Percentiles rank a stretch among this genome's conserved stretches.
Conservation (phyloP, 2,329 filamentous ascomycete species). For the Sclerotinia trifoliorum region DNA sequence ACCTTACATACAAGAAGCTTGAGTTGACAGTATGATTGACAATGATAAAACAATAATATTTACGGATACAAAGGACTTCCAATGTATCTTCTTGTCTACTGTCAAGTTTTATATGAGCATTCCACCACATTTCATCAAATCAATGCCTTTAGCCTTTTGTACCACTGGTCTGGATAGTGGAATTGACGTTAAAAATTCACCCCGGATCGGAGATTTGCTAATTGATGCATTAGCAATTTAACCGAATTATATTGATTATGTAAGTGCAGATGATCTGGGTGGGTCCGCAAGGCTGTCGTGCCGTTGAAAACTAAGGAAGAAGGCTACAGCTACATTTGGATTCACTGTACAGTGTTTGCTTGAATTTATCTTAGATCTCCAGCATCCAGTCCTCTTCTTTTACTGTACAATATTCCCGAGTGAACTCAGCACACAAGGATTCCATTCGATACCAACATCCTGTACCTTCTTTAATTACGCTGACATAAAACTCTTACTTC, state of each 20-base stretch:
- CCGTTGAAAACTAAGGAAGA: constrained; percentile 1
- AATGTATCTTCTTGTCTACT: background rate
- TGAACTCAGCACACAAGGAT: constrained; percentile 13
- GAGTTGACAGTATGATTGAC: no score
- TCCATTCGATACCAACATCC: constrained; percentile 6
- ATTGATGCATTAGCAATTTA: constrained; percentile 5
- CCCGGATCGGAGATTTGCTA: constrained; percentile 15
- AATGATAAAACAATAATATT: background rate
- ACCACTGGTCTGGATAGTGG: constrained; percentile 1
- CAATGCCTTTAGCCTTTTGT: background rate
- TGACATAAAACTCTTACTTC: constrained; percentile 6
- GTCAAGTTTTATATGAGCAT: background rate
- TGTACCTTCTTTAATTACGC: constrained; percentile 12
- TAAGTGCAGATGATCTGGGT: constrained; percentile 7
- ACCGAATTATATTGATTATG: background rate
- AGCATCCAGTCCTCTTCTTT: constrained; percentile 1
- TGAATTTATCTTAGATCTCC: background rate
- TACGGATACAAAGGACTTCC: background rate
- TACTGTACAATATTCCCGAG: constrained; percentile 10
- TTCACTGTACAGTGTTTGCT: constrained; percentile 2
- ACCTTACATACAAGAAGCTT: no score
- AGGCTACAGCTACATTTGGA: constrained; percentile 5
- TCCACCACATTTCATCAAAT: background rate
- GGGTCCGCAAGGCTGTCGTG: constrained; percentile 13
- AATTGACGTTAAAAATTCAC: constrained; percentile 14